Evolutionary conservation across 805 yeast species (phyloP).

Genomic region (Cyberlindnera veronae): DNA sequence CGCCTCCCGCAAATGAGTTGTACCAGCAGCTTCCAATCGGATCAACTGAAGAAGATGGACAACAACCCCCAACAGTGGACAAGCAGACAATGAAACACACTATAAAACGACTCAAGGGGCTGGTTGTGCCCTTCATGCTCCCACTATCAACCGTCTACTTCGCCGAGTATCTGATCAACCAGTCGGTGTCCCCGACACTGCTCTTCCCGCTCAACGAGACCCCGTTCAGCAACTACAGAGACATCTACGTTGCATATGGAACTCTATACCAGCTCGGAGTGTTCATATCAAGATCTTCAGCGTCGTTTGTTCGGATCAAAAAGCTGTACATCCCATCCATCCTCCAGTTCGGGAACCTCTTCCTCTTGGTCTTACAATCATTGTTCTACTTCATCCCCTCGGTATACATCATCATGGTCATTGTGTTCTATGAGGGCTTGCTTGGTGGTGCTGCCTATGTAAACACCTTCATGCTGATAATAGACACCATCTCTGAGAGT

Average conservation of each 20-base stretch:
- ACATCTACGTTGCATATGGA: conserved; percentile 88
- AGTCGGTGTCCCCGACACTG: conserved; percentile 86
- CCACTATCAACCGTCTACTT: conserved; percentile 83
- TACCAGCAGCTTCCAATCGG: background rate
- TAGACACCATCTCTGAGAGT: conserved; percentile 48
- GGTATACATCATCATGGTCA: conserved; percentile 56
- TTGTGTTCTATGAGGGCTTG: conserved; percentile 83
- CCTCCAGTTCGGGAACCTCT: conserved; percentile 64
- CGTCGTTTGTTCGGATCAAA: conserved; percentile 55
- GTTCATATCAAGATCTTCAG: conserved; percentile 84
- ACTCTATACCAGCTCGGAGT: conserved; percentile 91
- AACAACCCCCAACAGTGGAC: background rate
- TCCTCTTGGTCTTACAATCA: conserved; percentile 61
- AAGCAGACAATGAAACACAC: conserved; percentile 5
- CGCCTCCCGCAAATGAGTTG: conserved; percentile 9
- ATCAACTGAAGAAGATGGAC: no score
- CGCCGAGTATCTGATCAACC: conserved; percentile 86
- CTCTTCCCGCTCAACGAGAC: conserved; percentile 68
- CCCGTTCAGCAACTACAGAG: conserved; percentile 72
- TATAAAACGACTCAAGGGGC: conserved; percentile 33
- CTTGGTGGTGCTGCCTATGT: conserved; percentile 90
- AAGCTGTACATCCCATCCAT: conserved; percentile 58
- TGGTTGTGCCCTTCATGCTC: conserved; percentile 67
- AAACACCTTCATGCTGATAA: conserved; percentile 77
- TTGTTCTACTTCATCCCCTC: conserved; percentile 50